Evolutionary conservation across 495 filamentous ascomycete genomes (phyloP).

Genomic region (Tuber magnatum): DNA sequence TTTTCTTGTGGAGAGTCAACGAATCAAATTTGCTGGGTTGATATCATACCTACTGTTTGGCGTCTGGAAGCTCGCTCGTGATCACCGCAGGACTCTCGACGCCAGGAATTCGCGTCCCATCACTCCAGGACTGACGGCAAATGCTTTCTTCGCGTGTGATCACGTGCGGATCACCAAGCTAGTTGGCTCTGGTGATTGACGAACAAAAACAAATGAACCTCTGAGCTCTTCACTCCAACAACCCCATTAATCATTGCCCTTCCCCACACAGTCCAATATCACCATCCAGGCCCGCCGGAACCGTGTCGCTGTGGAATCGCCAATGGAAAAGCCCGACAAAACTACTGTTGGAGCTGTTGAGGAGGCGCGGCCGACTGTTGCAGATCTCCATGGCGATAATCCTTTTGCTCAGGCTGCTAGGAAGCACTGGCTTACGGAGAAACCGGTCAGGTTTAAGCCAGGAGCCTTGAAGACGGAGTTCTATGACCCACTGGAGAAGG

Average conservation of each 20-base stretch:
- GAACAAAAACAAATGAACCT: constrained; percentile 27
- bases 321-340: constrained; percentile 33
- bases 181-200: constrained; percentile 9
- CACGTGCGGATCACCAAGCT: constrained; percentile 28
- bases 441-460: constrained; percentile 65
- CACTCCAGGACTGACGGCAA: constrained; percentile 10
- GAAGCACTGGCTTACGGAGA: constrained; percentile 73
- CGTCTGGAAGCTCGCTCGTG: background rate
- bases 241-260: constrained; percentile 12
- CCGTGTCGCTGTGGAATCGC: constrained; percentile 8
- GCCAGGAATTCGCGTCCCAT: constrained; percentile 7
- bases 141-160: background rate
- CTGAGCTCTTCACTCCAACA: constrained; percentile 16
- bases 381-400: constrained; percentile 68
- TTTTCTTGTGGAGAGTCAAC: background rate
- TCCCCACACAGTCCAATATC: background rate
- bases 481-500: constrained; percentile 81
- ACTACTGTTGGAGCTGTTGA: constrained; percentile 32
- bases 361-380: constrained; percentile 53
- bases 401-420: constrained; percentile 75
- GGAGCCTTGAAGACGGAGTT: constrained; percentile 82
- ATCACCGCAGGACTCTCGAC: background rate
- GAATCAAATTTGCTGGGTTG: background rate
- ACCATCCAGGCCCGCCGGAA: constrained; percentile 1
- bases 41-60: background rate